Evolutionary conservation across 192 early-diverging fungal species (phyloP).

Genomic region (Podila clonocystis): DNA sequence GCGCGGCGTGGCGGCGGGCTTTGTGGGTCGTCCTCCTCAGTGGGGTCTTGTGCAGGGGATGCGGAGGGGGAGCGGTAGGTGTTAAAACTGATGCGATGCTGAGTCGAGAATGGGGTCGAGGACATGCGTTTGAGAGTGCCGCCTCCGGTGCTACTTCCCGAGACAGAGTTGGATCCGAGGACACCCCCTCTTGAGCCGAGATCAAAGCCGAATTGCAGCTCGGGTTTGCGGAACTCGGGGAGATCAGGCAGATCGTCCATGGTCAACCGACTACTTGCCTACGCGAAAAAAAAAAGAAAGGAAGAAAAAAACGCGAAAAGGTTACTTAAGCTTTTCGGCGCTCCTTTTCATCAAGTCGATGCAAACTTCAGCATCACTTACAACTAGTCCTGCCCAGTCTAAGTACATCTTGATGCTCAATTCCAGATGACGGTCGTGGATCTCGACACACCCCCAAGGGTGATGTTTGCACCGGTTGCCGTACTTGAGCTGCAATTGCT

Average conservation of each 20-base stretch:
- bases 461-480: constrained; percentile 31
- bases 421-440: constrained; percentile 26
- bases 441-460: constrained; percentile 49
- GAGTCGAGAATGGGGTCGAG: constrained; percentile 19
- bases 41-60: constrained; percentile 5
- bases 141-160: neutral
- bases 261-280: constrained; percentile 41
- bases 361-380: constrained; percentile 2
- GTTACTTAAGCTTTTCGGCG: neutral
- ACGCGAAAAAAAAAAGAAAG: neutral
- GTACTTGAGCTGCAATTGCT: constrained; percentile 29
- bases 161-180: neutral
- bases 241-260: constrained; percentile 47
- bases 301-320: neutral
- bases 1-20: no score
- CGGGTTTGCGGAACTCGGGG: constrained; percentile 27
- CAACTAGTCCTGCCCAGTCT: constrained; percentile 49
- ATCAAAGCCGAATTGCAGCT: neutral
- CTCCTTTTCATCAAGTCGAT: no score
- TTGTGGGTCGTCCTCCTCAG: no score
- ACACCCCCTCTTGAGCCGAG: no score
- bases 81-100: neutral
- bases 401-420: constrained; percentile 50
- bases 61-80: constrained; percentile 35
- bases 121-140: constrained; percentile 35